Base-by-base conservation (phyloP, 306 rosid species). In the Urtica urens region DNA sequence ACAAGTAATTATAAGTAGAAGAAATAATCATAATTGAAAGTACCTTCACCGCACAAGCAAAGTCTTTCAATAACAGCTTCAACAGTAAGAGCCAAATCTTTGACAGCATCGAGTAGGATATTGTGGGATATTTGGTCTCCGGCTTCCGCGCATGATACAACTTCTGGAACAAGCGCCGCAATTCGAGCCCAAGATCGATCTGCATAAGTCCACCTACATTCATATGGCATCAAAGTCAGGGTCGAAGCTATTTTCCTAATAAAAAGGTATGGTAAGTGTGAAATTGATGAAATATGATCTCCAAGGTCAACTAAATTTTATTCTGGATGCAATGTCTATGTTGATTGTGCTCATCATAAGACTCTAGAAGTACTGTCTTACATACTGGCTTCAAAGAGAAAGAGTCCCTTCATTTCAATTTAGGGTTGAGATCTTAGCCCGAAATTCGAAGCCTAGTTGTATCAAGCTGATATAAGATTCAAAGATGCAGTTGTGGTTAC, bases 131-230 rank as follows among this genome's bases (percentile, higher is more conserved):
- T 71, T 57, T 71, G 77, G 59, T 85, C 95, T 14, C 84, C 95
- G 22, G 69, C 69, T 59, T 85, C 93, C 7, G 95, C 95, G 62
- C 93, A 81, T 23, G 76, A 72, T 17, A 81, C 82, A 3, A 85
- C 85, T 57, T 55, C 73, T 20, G 95, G 95, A 59, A 85, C 93
- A 28, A 85, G 84, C 10, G 95, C 93, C 16, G 95, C 87, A 66
- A 85, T 81, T 30, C 93, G 95, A 9, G 93, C 87, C 95, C 95
- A 85, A 23, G 95, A 75, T 44, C 80, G 84, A 69, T 85, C 93
- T 24, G 80, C 93, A 29, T 85, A 85, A 38, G 95, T 85, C 95
- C 95, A 85, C 77, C 95, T 85, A 73, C 42, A 64, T 33, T 64
- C 12, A 46, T 29, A 31, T 15, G 25, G 27, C 31, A 44, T 30